Evolutionary conservation across 169 alveolate species (phyloP).

Genomic region (Plasmodium gaboni): DNA sequence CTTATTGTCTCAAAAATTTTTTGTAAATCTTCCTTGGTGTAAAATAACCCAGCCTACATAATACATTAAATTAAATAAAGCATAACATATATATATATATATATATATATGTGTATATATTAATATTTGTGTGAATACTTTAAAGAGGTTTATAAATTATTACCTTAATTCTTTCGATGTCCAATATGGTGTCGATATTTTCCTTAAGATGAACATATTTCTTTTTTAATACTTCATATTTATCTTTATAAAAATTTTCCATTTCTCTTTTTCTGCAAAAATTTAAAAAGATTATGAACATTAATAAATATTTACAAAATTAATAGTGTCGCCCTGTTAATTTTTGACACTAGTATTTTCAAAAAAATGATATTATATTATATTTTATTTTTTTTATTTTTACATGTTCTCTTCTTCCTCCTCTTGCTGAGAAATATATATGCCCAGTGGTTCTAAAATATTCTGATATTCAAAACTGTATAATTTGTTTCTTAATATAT

Average conservation of each 20-base stretch:
- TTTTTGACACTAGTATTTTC: background rate
- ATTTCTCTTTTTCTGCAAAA: slow-evolving; percentile 2
- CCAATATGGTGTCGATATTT: slow-evolving; percentile 36
- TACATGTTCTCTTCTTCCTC: slow-evolving; percentile 2
- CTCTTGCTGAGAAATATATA: slow-evolving; percentile 14
- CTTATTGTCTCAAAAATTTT: slow-evolving; percentile 20
- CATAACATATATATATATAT: background rate
- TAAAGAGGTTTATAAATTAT: background rate
- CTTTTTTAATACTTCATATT: slow-evolving; percentile 34
- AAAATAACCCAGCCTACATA: slow-evolving; percentile 48
- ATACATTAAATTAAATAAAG: background rate
- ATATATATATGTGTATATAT: background rate
- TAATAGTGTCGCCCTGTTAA: too few species aligned
- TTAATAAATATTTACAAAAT: slow-evolving; percentile 5
- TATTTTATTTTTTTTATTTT: background rate
- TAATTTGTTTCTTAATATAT: slow-evolving; percentile 28
- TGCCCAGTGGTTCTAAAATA: slow-evolving; percentile 32
- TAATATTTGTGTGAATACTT: background rate
- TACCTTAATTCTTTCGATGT: slow-evolving; percentile 53
- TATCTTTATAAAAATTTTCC: slow-evolving; percentile 19
- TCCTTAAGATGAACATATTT: slow-evolving; percentile 47
- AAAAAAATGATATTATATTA: background rate
- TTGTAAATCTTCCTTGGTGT: slow-evolving; percentile 58
- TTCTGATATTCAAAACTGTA: slow-evolving; percentile 19
- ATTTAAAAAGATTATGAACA: background rate